Evolutionary conservation across 1,139 yeast species (phyloP), one percentile per base, ranked within the genome.

Genomic region (Tardiomyces digboiensis): DNA sequence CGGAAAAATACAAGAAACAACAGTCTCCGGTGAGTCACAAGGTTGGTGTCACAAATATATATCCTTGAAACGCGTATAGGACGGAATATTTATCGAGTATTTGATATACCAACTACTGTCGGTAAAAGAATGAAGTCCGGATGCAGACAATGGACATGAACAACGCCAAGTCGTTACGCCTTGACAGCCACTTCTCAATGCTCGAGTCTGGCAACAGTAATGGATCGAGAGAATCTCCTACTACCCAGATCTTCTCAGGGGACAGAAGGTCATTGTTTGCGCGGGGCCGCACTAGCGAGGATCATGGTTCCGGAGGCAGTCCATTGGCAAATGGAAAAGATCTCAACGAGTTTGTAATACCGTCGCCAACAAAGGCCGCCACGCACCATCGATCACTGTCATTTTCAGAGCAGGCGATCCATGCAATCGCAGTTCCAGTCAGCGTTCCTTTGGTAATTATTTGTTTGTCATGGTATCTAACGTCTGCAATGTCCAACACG

Each of bases 401-500:
- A 4, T 26, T 26, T 16, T 26, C 33, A 3, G 33, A 26, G 33
- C 33, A 26, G 33, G 33, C 33, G 10, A 26, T 26, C 10, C 33
- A 26, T 26, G 33, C 33, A 5, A 26, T 63, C 40, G 66, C 67
- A 2, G 66, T 67, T 14, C 70, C 70, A 1, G 53, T 65, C 33
- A 55, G 61, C 42, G 51, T 62, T 7, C 59, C 66, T 36, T 64
- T 75, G 18, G 67, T 74, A 2, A 39, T 56, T 1, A 57, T 83
- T 36, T 89, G 97, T 60, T 56, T 74, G 7, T 57, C 74, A 29
- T 89, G 97, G 97, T 89, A 89, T 63, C 58, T 77, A 29, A 70
- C 82, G n/a, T 82, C 93, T 36, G 88, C 93, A 13, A 63, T 88
- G 16, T 83, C 95, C 6, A 82, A 82, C 54, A 86, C 87, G 54